Conservation (phyloP, 2,329 filamentous ascomycete species). For the Diplodia seriata region DNA sequence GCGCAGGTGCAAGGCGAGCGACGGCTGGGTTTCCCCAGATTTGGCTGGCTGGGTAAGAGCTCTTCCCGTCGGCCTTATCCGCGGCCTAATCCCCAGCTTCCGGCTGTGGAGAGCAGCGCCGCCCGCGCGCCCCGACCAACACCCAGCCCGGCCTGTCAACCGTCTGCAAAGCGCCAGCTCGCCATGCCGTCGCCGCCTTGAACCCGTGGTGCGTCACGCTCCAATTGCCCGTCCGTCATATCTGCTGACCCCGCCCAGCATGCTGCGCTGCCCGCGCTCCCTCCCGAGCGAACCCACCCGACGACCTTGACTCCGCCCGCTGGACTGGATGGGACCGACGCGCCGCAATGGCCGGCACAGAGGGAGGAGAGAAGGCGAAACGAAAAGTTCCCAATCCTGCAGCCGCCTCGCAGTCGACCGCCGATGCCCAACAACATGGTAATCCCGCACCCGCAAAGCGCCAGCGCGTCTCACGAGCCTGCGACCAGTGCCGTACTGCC, state of each 20-base stretch:
- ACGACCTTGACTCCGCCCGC: not conserved
- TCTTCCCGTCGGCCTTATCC: constrained; percentile 13
- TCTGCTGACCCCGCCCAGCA: constrained; percentile 21
- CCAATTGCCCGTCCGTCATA: constrained; percentile 16
- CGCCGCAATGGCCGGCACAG: constrained; percentile 28
- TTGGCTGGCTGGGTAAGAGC: constrained; percentile 9
- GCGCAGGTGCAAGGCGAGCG: not conserved
- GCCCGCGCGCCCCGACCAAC: constrained; percentile 10
- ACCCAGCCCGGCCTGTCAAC: constrained; percentile 5
- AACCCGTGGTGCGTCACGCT: constrained; percentile 14
- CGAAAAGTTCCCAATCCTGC: constrained; percentile 23
- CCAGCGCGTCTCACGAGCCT: constrained; percentile 71
- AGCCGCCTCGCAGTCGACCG: not conserved
- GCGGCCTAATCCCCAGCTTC: constrained; percentile 21
- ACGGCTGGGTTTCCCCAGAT: constrained; percentile 19
- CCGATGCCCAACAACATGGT: constrained; percentile 14
- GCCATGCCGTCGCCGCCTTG: constrained; percentile 2
- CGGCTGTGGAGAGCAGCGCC: constrained; percentile 10
- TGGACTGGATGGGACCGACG: constrained; percentile 8
- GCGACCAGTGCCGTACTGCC: constrained; percentile 71
- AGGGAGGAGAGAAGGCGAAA: constrained; percentile 32
- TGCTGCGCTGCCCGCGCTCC: constrained; percentile 14
- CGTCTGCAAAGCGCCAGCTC: not conserved
- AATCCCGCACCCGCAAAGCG: constrained; percentile 52
- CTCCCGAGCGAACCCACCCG: not conserved